Evolutionary conservation across 192 early-diverging fungal genomes (phyloP).

Genomic region (Tieghemiomyces parasiticus): DNA sequence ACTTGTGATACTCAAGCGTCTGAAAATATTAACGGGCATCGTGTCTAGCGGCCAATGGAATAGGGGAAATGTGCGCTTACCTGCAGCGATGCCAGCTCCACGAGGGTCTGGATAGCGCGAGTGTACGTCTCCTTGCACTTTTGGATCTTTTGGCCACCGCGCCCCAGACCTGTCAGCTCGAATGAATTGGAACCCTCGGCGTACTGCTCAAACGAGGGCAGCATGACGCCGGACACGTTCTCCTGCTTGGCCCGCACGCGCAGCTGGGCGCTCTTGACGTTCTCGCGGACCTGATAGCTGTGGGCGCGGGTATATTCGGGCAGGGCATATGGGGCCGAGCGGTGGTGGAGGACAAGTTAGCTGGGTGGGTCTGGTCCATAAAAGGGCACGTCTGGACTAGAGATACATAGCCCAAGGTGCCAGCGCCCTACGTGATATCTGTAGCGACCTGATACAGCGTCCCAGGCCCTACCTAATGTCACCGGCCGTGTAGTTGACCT

Average conservation of each 20-base stretch:
- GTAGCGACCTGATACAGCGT: no score
- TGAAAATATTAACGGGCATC: no score
- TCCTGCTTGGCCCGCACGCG: constrained; percentile 85
- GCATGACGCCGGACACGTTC: constrained; percentile 94
- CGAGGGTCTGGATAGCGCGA: constrained; percentile 86
- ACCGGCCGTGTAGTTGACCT: constrained; percentile 92
- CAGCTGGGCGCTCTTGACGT: constrained; percentile 79
- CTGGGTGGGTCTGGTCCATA: no score
- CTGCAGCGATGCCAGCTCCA: constrained; percentile 96
- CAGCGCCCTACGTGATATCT: no score
- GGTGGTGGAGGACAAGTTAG: no score
- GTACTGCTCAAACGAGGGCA: constrained; percentile 81
- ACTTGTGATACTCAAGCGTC: no score
- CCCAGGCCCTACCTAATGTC: constrained; percentile 81
- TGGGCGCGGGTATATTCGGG: neutral
- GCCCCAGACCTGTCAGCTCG: constrained; percentile 95
- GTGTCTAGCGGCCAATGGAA: no score
- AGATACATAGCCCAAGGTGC: no score
- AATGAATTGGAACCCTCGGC: constrained; percentile 83
- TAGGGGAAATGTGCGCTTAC: no score
- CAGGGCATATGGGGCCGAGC: no score
- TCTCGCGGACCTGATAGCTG: constrained; percentile 93
- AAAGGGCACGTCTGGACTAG: no score
- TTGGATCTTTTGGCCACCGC: constrained; percentile 95
- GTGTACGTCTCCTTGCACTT: constrained; percentile 88